A percentile compares a stretch with the other conserved stretches of the same genome.
Evolutionary conservation across 1,284 basidiomycete species (phyloP).

Genomic region (Trametes sp.): DNA sequence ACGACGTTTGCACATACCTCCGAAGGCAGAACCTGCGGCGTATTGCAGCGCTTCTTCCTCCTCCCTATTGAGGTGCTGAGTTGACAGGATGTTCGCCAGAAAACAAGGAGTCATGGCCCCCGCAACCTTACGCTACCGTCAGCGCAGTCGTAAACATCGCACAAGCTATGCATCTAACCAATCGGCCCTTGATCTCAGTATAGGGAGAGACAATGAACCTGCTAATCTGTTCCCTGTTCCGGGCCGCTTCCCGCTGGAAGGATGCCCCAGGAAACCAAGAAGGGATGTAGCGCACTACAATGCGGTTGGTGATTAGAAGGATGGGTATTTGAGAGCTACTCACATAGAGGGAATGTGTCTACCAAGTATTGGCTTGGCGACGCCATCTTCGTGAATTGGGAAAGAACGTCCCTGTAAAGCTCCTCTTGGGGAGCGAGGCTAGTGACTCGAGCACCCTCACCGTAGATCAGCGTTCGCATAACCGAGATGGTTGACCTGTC

Average conservation of each 20-base stretch:
- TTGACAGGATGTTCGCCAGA: neutral
- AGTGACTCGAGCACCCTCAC: neutral
- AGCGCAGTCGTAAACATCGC: too few species aligned
- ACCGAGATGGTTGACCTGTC: neutral
- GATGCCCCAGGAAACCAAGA: neutral
- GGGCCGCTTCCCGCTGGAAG: neutral
- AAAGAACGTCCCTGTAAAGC: neutral
- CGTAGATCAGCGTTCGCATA: neutral
- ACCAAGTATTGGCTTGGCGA: conserved; percentile 2
- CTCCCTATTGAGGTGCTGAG: neutral
- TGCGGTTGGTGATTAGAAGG: too few species aligned
- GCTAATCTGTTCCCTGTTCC: neutral
- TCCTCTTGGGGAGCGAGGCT: neutral
- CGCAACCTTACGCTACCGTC: too few species aligned
- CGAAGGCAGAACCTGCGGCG: conserved; percentile 1
- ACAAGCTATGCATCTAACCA: neutral
- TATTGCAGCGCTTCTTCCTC: neutral
- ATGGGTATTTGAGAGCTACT: neutral
- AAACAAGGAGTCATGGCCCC: neutral
- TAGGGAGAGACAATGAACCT: neutral
- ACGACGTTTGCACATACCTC: neutral
- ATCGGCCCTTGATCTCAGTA: neutral
- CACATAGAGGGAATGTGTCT: conserved; percentile 1
- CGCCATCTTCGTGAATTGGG: conserved; percentile 3
- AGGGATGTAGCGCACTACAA: too few species aligned